Conservation (phyloP, 768 basidiomycete genomes). For the Amanita polypyramis region DNA sequence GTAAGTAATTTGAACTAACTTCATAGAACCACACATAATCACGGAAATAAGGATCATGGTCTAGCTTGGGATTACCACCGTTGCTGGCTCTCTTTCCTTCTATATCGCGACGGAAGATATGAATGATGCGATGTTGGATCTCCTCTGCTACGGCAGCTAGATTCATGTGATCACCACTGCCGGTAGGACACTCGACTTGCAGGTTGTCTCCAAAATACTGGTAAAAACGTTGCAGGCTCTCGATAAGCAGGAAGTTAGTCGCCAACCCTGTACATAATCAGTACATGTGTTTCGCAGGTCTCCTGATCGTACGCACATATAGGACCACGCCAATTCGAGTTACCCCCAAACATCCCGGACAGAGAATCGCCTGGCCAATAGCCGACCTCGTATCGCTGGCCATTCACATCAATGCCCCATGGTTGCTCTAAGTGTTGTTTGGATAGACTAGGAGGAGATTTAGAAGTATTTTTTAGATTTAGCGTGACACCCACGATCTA, state of each 20-base stretch:
- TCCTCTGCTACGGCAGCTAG: slow-evolving; percentile 91
- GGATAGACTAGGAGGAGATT: slow-evolving; percentile 50
- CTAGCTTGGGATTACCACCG: slow-evolving; percentile 78
- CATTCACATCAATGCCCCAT: slow-evolving; percentile 92
- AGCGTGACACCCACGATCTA: slow-evolving; percentile 61
- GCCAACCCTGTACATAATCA: slow-evolving; percentile 65
- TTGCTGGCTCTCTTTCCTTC: slow-evolving; percentile 86
- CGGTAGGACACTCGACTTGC: slow-evolving; percentile 90
- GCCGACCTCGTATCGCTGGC: slow-evolving; percentile 81
- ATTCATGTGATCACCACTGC: slow-evolving; percentile 97
- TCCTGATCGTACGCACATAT: slow-evolving; percentile 42
- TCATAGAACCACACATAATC: slow-evolving; percentile 98
- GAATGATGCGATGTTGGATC: slow-evolving; percentile 97
- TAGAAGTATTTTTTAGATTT: neutral
- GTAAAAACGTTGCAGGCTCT: slow-evolving; percentile 93
- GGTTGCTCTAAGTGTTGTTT: slow-evolving; percentile 86
- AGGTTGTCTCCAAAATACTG: slow-evolving; percentile 94
- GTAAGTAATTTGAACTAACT: slow-evolving; percentile 27
- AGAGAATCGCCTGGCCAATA: slow-evolving; percentile 99
- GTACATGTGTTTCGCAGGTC: neutral
- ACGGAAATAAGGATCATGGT: slow-evolving; percentile 90
- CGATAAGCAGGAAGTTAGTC: slow-evolving; percentile 91
- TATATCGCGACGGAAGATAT: slow-evolving; percentile 91
- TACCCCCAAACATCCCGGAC: slow-evolving; percentile 98
- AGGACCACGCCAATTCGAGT: slow-evolving; percentile 95